Evolutionary conservation across 108 stramenopile genomes (phyloP).

Genomic region (Fistulifera solaris): DNA sequence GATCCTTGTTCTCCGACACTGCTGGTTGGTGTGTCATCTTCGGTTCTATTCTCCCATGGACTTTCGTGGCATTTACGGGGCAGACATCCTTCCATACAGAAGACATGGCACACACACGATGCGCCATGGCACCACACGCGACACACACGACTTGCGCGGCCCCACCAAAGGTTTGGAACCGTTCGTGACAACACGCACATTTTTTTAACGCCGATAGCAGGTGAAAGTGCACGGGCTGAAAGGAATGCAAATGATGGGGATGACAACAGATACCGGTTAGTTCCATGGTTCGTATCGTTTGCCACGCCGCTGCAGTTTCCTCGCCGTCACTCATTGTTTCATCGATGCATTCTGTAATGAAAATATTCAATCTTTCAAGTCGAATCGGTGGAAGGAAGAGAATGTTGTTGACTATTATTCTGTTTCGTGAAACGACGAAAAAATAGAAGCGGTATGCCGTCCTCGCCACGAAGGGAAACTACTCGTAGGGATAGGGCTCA

Average conservation of each 20-base stretch:
- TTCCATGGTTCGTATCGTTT: conserved; percentile 13
- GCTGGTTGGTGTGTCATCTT: not conserved
- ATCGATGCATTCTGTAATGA: too few relatives aligned
- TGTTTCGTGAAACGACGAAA: too few relatives aligned
- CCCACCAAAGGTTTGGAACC: conserved; percentile 17
- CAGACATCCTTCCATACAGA: conserved; percentile 22
- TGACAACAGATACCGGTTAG: conserved; percentile 12
- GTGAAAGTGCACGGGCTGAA: conserved; percentile 36
- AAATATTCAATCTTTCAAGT: too few relatives aligned
- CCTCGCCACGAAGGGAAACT: too few relatives aligned
- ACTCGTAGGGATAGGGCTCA: too few relatives aligned
- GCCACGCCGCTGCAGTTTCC: too few relatives aligned
- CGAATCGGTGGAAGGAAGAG: too few relatives aligned
- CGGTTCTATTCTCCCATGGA: not conserved
- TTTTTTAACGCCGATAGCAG: conserved; percentile 35
- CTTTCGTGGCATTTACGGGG: conserved; percentile 14
- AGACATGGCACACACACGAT: conserved; percentile 58
- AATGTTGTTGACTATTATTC: too few relatives aligned
- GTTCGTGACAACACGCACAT: conserved; percentile 43
- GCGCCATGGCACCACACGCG: conserved; percentile 62
- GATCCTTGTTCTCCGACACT: not conserved
- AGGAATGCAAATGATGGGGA: conserved; percentile 61
- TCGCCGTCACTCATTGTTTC: too few relatives aligned
- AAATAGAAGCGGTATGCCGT: too few relatives aligned
- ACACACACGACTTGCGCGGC: conserved; percentile 42